Evolutionary conservation across 148 eudicot species (phyloP).

Genomic region (Rhododendron griersonianum): DNA sequence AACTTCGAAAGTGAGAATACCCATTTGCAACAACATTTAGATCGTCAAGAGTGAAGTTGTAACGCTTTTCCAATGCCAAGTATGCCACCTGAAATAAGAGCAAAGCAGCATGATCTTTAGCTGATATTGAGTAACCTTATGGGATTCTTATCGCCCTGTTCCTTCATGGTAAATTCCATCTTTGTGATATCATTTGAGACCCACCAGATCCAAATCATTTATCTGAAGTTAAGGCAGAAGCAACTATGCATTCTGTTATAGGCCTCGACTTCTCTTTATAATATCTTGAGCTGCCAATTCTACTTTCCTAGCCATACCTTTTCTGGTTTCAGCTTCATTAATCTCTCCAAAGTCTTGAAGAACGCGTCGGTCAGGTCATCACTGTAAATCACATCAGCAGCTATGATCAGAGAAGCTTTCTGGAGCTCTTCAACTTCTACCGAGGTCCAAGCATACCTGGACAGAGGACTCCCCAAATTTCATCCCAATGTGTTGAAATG

Average conservation of each 20-base stretch:
- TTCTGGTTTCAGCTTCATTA: conserved; percentile 50
- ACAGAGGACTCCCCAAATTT: conserved; percentile 8
- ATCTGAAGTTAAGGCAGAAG: neutral
- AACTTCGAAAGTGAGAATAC: conserved; percentile 66
- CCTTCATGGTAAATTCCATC: neutral
- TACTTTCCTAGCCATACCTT: conserved; percentile 46
- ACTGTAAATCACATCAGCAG: conserved; percentile 97
- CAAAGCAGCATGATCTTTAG: neutral
- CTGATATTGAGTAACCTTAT: neutral
- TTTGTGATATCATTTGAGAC: neutral
- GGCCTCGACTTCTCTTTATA: neutral
- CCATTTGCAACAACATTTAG: conserved; percentile 84
- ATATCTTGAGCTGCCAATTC: neutral
- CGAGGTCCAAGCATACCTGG: conserved; percentile 63
- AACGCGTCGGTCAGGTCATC: conserved; percentile 89
- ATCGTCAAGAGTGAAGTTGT: conserved; percentile 70
- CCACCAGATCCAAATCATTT: neutral
- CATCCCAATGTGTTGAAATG: neutral
- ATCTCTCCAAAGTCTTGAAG: conserved; percentile 51
- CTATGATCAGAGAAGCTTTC: conserved; percentile 69
- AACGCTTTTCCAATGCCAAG: conserved; percentile 86
- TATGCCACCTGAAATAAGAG: conserved; percentile 50
- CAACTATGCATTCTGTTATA: neutral
- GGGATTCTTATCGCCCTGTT: neutral
- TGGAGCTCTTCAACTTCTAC: conserved; percentile 61